Evolutionary conservation across 2,329 filamentous ascomycete species (phyloP), one percentile per base, ranked within the genome.

Genomic region (Colletotrichum camelliae): DNA sequence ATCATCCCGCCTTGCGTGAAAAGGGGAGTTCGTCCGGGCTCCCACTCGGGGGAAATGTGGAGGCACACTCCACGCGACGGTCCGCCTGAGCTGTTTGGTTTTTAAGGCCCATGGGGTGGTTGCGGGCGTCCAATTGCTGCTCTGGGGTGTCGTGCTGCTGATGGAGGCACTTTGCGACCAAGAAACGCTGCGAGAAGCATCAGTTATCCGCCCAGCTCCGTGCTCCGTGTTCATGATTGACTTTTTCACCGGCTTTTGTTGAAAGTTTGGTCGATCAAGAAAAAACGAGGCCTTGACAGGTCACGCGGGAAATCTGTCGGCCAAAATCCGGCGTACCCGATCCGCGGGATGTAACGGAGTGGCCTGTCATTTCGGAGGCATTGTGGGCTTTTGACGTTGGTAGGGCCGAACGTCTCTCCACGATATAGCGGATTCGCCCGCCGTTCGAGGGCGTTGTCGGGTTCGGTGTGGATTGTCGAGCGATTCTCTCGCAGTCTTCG

Each of bases 21-120:
- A 75, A 76, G 70, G 70, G 74, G 70, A 76, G 74, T 65, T 73
- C 70, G 48, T 69, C 74, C 74, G 74, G 73, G 74, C 74, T 74
- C 57, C 70, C 74, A 69, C 70, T 76, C 74, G 74, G 74, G 70
- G 74, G 60, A 74, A 76, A 76, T 65, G 74, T 69, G 74, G 74
- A 76, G 72, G 72, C 70, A 69, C 70, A 74, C 74, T 55, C 70
- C 73, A 72, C 73, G 69, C 62, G 37, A 18, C 65, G 70, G 58
- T 73, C 74, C 74, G 74, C 74, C 58, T 69, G 70, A 74, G 70
- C 70, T 48, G 18, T 37, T 58, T 52, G 18, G 48, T 35, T 62
- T 62, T 58, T 29, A 58, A 58, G 62, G 43, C 70, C 64, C 43
- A 55, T 52, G 29, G 43, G 52, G 61, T 21, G 35, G 21, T 37